A percentile compares a stretch with the other conserved stretches of the same genome.
Conservation (phyloP, 1,284 basidiomycete species). For the Lentinula novae-zelandiae region DNA sequence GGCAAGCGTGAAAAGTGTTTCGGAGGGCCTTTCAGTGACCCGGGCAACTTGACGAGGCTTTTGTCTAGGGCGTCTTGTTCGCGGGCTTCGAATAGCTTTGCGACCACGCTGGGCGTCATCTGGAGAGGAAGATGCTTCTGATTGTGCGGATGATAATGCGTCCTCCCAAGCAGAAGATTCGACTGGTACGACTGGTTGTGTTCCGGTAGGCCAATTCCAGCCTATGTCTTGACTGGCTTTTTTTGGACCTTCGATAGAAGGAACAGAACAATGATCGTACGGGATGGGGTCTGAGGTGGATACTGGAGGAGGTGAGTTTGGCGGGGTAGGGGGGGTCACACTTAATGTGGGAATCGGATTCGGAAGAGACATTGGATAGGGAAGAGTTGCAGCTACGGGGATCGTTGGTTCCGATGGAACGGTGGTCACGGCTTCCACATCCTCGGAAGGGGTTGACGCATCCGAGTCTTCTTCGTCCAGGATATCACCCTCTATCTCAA, state of each 20-base stretch:
- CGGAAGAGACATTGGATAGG: slow-evolving; percentile 2
- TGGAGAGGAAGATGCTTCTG: not conserved
- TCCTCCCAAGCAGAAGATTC: not conserved
- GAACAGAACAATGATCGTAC: not conserved
- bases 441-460: not conserved
- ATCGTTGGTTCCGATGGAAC: not conserved
- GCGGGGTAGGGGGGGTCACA: not conserved
- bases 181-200: not conserved
- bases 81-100: not conserved
- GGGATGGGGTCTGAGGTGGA: not conserved
- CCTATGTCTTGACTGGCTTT: not conserved
- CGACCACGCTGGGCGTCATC: not conserved
- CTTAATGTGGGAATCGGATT: slow-evolving; percentile 1
- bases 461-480: not conserved
- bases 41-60: not conserved
- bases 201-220: not conserved
- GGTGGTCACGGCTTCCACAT: not conserved
- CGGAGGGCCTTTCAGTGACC: not conserved
- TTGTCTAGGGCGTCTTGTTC: not conserved
- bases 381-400: not conserved
- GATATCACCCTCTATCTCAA: not conserved
- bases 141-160: not conserved
- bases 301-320: not conserved
- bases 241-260: not conserved
- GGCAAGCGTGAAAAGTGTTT: slow-evolving; percentile 3